Base-by-base conservation (phyloP, 768 basidiomycete genomes). In the Sporobolomyces roseus region DNA sequence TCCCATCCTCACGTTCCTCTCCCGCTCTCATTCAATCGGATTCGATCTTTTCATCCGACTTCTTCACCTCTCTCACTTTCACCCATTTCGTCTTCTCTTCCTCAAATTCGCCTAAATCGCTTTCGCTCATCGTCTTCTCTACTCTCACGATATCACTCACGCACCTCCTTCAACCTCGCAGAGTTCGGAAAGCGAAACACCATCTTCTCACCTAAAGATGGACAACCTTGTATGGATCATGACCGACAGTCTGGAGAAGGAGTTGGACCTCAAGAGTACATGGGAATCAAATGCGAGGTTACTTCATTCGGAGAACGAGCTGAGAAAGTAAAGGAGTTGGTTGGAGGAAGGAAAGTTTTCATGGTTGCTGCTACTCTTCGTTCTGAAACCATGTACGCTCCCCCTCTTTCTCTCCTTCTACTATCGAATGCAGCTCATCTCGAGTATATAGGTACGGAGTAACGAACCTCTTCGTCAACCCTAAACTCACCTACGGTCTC, bases 171-270 rank as follows among this genome's bases (percentile, higher is more conserved):
- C 25, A 38, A 27, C 30, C 29, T 25, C 30, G 14, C 63, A 70
- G 68, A 94, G 80, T 99, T 97, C 77, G 96, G 96, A 55, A 90
- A 96, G 80, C 87, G 96, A 50, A 94, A 97, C 79, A 99, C 96
- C 19, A 91, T 99, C 77, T 99, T 96, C 83, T 93, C 91, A 72
- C 92, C 93, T 3, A 97, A 97, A 79, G 96, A 99, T 74, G 93
- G 93, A 3, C 96, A 98, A 77, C 94, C 96, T 0, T 99, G 96
- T 77, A 98, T 99, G 96, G 96, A 99, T 79, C 96, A 99, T 81
- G 96, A 99, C 79, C 88, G 96, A 65, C 85, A 86, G 59, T 91
- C 91, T 66, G 96, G 96, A 48, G 96, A 99, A 80, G 94, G 88
- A 53, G 82, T 92, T 63, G 91, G 91, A 9, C 96, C 96, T 6